These are phyloP conservation scores for Colletotrichum lindemuthianum DNA, from an alignment of 2,329 filamentous ascomycete species.

Conservation along the genomic window DNA sequence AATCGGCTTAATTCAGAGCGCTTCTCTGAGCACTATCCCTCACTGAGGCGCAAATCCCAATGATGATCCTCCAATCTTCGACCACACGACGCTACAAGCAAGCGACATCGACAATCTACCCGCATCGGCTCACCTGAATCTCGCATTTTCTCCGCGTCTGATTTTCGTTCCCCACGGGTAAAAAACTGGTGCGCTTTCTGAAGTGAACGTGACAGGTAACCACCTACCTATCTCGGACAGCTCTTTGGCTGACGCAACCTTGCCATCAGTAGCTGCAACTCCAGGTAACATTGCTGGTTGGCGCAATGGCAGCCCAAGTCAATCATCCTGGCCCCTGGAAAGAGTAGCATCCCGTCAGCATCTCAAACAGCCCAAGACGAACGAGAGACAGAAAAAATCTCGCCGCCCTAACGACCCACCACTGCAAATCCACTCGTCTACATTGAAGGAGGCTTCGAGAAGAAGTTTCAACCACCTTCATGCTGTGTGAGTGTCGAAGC, in stretches of 20 bases:
- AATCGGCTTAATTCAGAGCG: no score
- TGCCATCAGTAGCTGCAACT: neutral
- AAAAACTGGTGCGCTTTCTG: neutral
- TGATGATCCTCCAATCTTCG: conserved; percentile 2
- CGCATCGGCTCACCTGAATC: conserved; percentile 35
- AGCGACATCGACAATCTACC: conserved; percentile 32
- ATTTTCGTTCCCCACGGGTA: conserved; percentile 29
- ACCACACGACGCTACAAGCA: conserved; percentile 1
- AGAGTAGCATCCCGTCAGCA: conserved; percentile 16
- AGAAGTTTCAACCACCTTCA: neutral
- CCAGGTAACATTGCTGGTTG: neutral
- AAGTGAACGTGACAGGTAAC: no score
- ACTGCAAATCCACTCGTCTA: neutral
- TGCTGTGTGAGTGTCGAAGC: neutral
- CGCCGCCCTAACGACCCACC: conserved; percentile 3
- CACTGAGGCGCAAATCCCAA: no score
- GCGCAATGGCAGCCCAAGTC: neutral
- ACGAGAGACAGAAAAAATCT: neutral
- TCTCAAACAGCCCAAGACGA: conserved; percentile 12
- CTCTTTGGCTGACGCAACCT: conserved; percentile 4
- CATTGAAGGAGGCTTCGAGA: neutral
- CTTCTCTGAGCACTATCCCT: no score
- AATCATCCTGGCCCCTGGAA: conserved; percentile 6
- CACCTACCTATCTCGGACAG: no score
- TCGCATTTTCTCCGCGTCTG: conserved; percentile 27